Conservation (phyloP, 2,329 filamentous ascomycete species). For the Pseudogymnoascus sp. region DNA sequence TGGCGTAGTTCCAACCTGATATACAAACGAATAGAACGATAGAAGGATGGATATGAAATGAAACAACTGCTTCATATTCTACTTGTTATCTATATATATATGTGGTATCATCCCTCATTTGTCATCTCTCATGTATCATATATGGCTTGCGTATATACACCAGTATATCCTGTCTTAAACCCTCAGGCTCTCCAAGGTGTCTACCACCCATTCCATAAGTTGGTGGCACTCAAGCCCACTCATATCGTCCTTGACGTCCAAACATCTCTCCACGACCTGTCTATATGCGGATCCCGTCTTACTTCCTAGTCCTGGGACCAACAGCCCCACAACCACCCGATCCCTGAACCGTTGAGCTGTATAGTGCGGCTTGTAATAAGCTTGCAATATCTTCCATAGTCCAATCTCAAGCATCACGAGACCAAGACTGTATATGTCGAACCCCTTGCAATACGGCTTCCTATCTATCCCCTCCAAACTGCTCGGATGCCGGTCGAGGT, state of each 20-base stretch:
- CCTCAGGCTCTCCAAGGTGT: conserved; percentile 34
- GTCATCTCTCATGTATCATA: not conserved
- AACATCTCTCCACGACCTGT: conserved; percentile 37
- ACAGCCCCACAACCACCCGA: conserved; percentile 34
- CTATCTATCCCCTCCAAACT: conserved; percentile 35
- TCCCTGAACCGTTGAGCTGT: conserved; percentile 38
- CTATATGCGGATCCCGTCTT: conserved; percentile 37
- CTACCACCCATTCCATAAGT: conserved; percentile 39
- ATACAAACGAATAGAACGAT: not conserved
- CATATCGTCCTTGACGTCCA: conserved; percentile 34
- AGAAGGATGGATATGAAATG: not conserved
- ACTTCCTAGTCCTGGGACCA: conserved; percentile 37
- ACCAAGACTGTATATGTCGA: conserved; percentile 42
- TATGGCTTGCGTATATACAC: conserved; percentile 6
- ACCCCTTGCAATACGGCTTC: conserved; percentile 34
- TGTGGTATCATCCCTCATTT: not conserved
- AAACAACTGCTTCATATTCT: not conserved
- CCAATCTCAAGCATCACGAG: conserved; percentile 46
- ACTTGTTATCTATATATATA: not conserved
- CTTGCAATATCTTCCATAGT: conserved; percentile 39
- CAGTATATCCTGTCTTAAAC: conserved; percentile 19
- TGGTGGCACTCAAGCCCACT: conserved; percentile 33
- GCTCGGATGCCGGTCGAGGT: conserved; percentile 43
- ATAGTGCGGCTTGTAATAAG: conserved; percentile 38
- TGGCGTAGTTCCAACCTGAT: not conserved